Conservation (phyloP, 2,329 filamentous ascomycete species). For the Dissoconium aciculare region DNA sequence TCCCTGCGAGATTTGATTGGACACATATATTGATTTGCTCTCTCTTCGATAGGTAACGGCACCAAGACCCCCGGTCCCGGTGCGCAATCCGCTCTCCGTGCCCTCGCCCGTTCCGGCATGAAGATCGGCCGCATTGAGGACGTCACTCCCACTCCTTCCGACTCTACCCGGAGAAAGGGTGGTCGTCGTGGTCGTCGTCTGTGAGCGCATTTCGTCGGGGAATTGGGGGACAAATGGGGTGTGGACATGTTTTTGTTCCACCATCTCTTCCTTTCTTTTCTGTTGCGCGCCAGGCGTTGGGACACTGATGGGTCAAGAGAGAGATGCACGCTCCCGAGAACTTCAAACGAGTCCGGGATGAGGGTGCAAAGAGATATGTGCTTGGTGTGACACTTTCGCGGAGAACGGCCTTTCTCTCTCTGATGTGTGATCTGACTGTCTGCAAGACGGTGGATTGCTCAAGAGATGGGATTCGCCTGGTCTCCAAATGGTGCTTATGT, state of each 20-base stretch:
- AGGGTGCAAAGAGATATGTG: too few species aligned
- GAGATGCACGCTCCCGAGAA: too few species aligned
- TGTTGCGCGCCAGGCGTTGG: too few species aligned
- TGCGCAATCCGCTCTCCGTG: conserved; percentile 97
- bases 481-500: conserved; percentile 20
- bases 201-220: conserved; percentile 37
- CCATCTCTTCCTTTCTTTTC: too few species aligned
- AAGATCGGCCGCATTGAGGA: conserved; percentile 99
- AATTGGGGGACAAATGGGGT: conserved; percentile 4
- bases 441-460: too few species aligned
- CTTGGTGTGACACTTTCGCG: conserved; percentile 25
- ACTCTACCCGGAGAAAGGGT: conserved; percentile 99
- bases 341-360: too few species aligned
- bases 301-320: too few species aligned
- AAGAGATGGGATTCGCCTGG: conserved; percentile 25
- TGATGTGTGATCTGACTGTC: too few species aligned
- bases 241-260: conserved; percentile 4
- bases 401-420: conserved; percentile 27
- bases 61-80: conserved; percentile 99
- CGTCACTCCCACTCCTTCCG: conserved; percentile 96
- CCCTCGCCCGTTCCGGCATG: conserved; percentile 97
- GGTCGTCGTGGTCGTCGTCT: conserved; percentile 99
- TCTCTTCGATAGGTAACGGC: conserved; percentile 56
- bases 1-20: too few species aligned
- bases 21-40: neutral